Base-by-base conservation (phyloP, 179 eudicot genomes). In the Spergularia azorica region DNA sequence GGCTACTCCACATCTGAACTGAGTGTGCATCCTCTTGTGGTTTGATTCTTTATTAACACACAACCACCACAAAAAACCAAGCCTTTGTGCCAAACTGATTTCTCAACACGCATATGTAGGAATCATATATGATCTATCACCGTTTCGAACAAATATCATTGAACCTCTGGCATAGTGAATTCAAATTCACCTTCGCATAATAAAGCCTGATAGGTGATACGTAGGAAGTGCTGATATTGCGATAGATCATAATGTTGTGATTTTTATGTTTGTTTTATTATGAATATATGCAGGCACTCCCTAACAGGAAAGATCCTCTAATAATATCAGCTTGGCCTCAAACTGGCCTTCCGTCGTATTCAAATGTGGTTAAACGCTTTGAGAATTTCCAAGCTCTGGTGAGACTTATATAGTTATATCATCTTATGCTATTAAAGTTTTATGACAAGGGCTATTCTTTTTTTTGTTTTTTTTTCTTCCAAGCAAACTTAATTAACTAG, bases 301-400 rank as follows among this genome's bases (percentile, higher is more conserved):
- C 99, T 56, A 79, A 85, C 70, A 80, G 92, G 79, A 79, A 84
- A 78, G 89, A 83, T 83, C 97, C 99, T 82, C 89, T 95, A 41
- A 90, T 95, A 26, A 80, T 93, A 41, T 93, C 99, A 75, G 74
- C 86, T 72, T 95, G 99, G 99, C 99, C 99, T 50, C 80, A 71
- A 61, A 77, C 93, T 81, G 87, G 92, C 71, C 98, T 95, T 84
- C 99, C 98, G 21, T 84, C 88, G 15, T 55, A 85, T 68, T 59
- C 84, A 73, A 88, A 83, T 81, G 76, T 84, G 76, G 80, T 91
- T 46, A 95, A 86, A 86, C 83, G 90, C 83, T 95, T 93, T 78
- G 99, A 95, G 80, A 95, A 95, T 83, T 79, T 95, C 64, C 98
- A 95, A 79, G 94, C 94, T 77, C 75, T 95, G 94, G 99, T 93